These are phyloP conservation scores for Porcisia hertigi DNA, from an alignment of 208 protist genomes.

Conservation along the genomic window DNA sequence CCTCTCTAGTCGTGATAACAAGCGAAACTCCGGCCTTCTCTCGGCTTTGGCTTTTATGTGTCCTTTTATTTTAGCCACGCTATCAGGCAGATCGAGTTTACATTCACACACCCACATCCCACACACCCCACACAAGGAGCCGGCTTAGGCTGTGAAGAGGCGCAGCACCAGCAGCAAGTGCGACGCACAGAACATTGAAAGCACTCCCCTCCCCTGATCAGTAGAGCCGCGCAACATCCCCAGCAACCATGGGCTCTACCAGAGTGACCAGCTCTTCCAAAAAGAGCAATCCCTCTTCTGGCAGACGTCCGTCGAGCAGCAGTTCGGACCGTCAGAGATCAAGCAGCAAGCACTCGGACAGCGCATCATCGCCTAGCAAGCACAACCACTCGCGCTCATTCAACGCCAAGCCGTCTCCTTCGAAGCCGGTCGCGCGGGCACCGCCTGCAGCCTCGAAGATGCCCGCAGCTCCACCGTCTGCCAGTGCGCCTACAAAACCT, in stretches of 20 bases:
- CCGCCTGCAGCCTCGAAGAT: not conserved
- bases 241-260: conserved; percentile 5
- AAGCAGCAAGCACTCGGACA: conserved; percentile 1
- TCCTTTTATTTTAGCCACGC: not conserved
- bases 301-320: conserved; percentile 17
- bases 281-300: conserved; percentile 13
- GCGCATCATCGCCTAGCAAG: not conserved
- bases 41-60: not conserved
- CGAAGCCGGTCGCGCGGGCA: not conserved
- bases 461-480: not conserved
- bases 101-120: not conserved
- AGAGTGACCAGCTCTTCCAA: conserved; percentile 6
- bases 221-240: not conserved
- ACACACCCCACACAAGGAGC: not conserved
- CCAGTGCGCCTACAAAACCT: conserved; percentile 6
- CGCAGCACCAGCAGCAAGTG: not conserved
- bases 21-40: no score
- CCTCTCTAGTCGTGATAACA: no score
- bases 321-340: conserved; percentile 6
- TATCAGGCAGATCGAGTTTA: no score
- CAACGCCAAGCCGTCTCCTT: not conserved
- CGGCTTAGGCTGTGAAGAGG: not conserved
- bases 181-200: not conserved
- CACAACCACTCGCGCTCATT: not conserved
- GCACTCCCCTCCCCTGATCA: not conserved